Evolutionary conservation across 352 stramenopile species (phyloP), one percentile per base, ranked within the genome.

Genomic region (Elongisporangium undulatum): DNA sequence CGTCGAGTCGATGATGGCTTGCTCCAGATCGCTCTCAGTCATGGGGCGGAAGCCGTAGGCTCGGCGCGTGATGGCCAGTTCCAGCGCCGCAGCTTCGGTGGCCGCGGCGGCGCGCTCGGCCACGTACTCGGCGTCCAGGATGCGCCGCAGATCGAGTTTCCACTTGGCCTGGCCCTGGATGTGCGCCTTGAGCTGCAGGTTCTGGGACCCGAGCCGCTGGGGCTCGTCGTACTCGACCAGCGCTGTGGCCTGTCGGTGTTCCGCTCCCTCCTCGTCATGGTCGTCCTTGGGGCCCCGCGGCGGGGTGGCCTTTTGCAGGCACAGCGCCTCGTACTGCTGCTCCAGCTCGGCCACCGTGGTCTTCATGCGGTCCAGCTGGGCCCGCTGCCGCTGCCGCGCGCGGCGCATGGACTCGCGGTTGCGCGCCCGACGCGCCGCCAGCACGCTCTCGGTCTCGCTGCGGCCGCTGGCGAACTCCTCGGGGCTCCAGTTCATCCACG

Each of bases 321-420:
- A 76, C 1, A 87, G 66, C 5, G 29, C 38, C 19, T 70, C 61
- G 60, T 87, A 87, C 45, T 84, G 67, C 23, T 56, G 10, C 51
- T 87, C 74, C 2, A 87, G 66, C 4, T 71, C 62, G 16, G 53
- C 56, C 24, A 84, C 72, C 1, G 64, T 75, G 54, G 73, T 62
- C 3, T 65, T 68, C 48, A 86, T 68, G 5, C 66, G 45, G 39
- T 84, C 66, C 49, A 86, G 53, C 49, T 82, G 66, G 53, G 83
- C 72, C 12, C 72, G 61, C 64, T 82, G 64, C 0, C 76, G 76
- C 55, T 86, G 76, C 1, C 76, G 66, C 16, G 76, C 79, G 48
- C 76, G 71, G 21, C 72, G 71, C 76, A 86, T 86, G 58, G 74
- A 84, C 58, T 83, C 76, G 50, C 76, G 74, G 57, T 86, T 86